Evolutionary conservation across 2,329 filamentous ascomycete genomes (phyloP).

Genomic region (Chrysoporthe cubensis): DNA sequence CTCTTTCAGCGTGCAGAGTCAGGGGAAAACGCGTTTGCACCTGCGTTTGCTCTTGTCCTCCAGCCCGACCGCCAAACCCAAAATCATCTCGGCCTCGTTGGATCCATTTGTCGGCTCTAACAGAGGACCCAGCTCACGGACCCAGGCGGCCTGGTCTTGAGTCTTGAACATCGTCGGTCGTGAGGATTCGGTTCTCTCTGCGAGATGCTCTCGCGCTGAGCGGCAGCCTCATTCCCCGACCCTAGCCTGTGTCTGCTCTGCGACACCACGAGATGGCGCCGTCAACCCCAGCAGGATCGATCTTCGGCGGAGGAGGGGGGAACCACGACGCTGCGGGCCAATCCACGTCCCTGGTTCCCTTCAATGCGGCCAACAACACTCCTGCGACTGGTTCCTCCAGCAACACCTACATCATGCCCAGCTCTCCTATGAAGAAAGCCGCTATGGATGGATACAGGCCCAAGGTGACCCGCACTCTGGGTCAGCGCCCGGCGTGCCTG

Average conservation of each 20-base stretch:
- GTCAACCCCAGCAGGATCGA: conserved; percentile 49
- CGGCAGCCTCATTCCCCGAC: background rate
- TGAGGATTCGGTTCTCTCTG: background rate
- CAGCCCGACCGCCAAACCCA: conserved; percentile 1
- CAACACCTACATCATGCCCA: conserved; percentile 90
- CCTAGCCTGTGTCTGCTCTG: conserved; percentile 3
- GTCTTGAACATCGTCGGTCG: background rate
- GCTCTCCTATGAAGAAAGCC: conserved; percentile 73
- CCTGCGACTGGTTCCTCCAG: conserved; percentile 58
- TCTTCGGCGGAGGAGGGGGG: conserved; percentile 46
- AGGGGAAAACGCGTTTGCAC: conserved; percentile 15
- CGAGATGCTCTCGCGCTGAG: conserved; percentile 23
- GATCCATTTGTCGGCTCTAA: background rate
- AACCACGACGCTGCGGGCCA: conserved; percentile 36
- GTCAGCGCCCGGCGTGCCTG: conserved; percentile 86
- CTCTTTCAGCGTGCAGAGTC: conserved; percentile 18
- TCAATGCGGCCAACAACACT: conserved; percentile 36
- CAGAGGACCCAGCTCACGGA: background rate
- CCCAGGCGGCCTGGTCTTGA: conserved; percentile 1
- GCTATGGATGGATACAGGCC: conserved; percentile 79
- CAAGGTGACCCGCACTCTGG: conserved; percentile 77
- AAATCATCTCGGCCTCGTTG: background rate
- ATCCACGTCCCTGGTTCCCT: conserved; percentile 35
- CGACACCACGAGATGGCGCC: conserved; percentile 44
- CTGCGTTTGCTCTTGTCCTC: background rate